Conservation (phyloP, 768 basidiomycete genomes). For the Rhodocollybia butyracea region DNA sequence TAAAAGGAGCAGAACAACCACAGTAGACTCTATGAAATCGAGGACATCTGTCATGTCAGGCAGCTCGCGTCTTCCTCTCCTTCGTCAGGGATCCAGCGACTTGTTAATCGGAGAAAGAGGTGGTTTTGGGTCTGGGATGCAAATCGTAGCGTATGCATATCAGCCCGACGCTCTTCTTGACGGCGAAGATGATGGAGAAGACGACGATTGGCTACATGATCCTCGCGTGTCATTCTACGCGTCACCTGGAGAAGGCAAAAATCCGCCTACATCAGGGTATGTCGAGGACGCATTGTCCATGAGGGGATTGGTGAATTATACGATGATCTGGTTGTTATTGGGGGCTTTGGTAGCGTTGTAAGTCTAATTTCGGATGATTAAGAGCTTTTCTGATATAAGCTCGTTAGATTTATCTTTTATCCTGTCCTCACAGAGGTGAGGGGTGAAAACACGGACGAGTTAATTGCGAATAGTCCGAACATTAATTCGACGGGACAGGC, state of each 20-base stretch:
- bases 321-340: background rate
- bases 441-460: background rate
- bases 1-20: background rate
- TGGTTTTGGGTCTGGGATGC: background rate
- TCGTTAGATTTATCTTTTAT: constrained; percentile 5
- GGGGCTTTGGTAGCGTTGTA: background rate
- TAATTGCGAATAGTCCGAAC: background rate
- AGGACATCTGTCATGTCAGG: constrained; percentile 1
- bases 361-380: too few relatives aligned
- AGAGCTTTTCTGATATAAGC: too few relatives aligned
- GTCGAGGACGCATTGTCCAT: background rate
- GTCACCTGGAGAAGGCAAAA: background rate
- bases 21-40: background rate
- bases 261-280: background rate
- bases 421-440: background rate
- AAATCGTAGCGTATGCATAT: background rate
- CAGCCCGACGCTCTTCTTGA: background rate
- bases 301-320: background rate
- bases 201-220: constrained; percentile 5
- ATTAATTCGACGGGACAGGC: background rate
- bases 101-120: too few relatives aligned
- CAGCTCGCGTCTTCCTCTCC: background rate
- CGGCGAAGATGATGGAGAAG: background rate
- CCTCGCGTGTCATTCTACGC: background rate
- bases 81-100: background rate